Percentiles rank a stretch among this genome's conserved stretches.
These are phyloP conservation scores for Articulospora tetracladia DNA, from an alignment of 495 filamentous ascomycete species.

Conservation along the genomic window DNA sequence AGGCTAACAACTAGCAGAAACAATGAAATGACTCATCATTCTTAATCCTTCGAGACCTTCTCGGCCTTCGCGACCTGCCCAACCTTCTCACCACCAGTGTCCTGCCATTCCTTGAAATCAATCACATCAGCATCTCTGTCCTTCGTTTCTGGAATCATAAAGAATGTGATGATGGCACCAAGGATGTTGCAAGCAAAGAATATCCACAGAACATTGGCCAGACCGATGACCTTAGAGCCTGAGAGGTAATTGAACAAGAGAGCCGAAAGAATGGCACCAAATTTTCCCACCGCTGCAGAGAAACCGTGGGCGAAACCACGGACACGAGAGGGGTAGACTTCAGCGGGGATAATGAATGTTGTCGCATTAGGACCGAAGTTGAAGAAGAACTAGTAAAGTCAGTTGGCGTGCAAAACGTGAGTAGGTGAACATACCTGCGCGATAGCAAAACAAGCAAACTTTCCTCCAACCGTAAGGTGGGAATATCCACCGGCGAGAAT, in stretches of 20 bases:
- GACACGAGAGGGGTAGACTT: constrained; percentile 84
- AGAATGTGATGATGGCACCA: constrained; percentile 57
- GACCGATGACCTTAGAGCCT: constrained; percentile 1
- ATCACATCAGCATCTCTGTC: constrained; percentile 36
- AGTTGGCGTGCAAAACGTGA: constrained; percentile 40
- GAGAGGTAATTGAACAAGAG: constrained; percentile 27
- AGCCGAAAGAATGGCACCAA: constrained; percentile 60
- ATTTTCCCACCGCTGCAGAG: constrained; percentile 72
- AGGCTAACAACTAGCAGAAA: too few species aligned
- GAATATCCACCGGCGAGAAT: constrained; percentile 71
- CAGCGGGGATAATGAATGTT: constrained; percentile 85
- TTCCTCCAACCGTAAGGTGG: constrained; percentile 37
- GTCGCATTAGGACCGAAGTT: constrained; percentile 79
- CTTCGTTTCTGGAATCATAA: constrained; percentile 71
- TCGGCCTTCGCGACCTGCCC: too few species aligned
- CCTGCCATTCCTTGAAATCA: constrained; percentile 24
- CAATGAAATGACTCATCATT: too few species aligned
- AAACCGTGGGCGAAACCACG: constrained; percentile 79
- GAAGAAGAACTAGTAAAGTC: too few species aligned
- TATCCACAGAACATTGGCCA: constrained; percentile 59
- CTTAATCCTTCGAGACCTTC: too few species aligned
- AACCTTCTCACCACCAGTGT: too few species aligned
- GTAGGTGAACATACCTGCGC: constrained; percentile 41
- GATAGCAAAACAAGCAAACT: constrained; percentile 70
- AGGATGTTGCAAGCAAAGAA: constrained; percentile 72